A percentile compares a stretch with the other conserved stretches of the same genome.
phyloP scores from a whole-genome alignment of 768 basidiomycete genomes.

The Filobasidium floriforme region DNA sequence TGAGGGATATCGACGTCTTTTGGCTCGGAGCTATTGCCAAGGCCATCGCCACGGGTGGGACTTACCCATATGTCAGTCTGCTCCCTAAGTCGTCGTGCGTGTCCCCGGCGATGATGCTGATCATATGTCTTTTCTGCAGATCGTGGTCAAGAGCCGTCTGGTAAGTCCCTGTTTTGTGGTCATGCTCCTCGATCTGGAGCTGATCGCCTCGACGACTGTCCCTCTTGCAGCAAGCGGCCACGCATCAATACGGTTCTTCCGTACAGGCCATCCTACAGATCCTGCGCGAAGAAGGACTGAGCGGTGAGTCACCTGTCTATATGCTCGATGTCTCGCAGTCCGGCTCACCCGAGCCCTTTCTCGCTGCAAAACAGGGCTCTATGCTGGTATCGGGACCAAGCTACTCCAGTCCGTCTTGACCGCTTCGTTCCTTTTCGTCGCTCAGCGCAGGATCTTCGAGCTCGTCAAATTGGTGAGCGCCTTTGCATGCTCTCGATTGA shows the following conservation, averaged over 20 bases:
- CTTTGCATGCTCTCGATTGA: background rate
- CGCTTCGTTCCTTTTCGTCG: constrained; percentile 85
- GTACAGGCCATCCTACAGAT: constrained; percentile 71
- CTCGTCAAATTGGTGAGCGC: constrained; percentile 39
- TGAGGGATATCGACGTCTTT: constrained; percentile 87
- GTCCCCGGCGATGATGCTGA: background rate
- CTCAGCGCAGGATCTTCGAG: constrained; percentile 61
- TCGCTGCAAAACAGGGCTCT: constrained; percentile 55
- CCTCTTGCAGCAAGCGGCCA: constrained; percentile 53
- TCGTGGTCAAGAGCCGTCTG: constrained; percentile 45
- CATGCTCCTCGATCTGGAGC: background rate
- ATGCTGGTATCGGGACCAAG: constrained; percentile 80
- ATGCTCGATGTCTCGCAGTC: background rate
- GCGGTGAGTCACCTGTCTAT: constrained; percentile 47
- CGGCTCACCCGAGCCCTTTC: background rate
- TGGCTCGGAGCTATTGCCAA: constrained; percentile 90
- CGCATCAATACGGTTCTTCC: constrained; percentile 66
- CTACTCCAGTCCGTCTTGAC: constrained; percentile 85
- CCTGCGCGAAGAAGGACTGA: constrained; percentile 59
- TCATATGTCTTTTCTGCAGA: constrained; percentile 23
- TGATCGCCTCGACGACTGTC: background rate
- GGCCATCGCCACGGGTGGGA: constrained; percentile 56
- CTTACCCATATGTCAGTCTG: constrained; percentile 65
- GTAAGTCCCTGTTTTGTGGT: constrained; percentile 27
- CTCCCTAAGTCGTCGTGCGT: background rate